phyloP scores from a whole-genome alignment of 148 eudicot species.

The Fagopyrum homotropicum region DNA sequence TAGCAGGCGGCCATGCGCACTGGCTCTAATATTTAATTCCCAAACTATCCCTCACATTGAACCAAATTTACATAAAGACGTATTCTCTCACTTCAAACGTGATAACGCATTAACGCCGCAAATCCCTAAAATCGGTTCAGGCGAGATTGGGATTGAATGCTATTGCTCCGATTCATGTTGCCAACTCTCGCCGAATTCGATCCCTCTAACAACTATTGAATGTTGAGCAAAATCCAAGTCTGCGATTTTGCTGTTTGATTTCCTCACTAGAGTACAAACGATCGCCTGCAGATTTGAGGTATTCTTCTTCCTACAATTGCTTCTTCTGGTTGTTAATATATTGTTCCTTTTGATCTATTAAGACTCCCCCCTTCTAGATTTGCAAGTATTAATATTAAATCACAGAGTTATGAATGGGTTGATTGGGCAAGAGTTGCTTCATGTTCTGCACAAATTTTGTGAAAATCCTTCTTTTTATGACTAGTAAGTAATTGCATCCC shows the following conservation, averaged over 20 bases:
- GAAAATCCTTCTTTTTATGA: not conserved
- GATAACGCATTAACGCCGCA: too few species aligned
- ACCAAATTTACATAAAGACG: too few species aligned
- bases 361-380: not conserved
- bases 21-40: too few species aligned
- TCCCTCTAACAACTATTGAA: not conserved
- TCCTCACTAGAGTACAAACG: not conserved
- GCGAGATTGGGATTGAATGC: too few species aligned
- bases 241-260: not conserved
- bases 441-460: not conserved
- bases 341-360: not conserved
- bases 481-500: not conserved
- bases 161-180: too few species aligned
- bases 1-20: too few species aligned
- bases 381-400: not conserved
- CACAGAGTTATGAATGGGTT: not conserved
- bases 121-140: too few species aligned
- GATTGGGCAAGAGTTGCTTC: not conserved
- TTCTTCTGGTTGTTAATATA: not conserved
- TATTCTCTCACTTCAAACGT: too few species aligned
- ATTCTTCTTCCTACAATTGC: not conserved
- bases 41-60: too few species aligned
- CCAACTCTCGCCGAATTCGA: not conserved
- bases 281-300: not conserved
- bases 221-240: not conserved